Evolutionary conservation across 805 yeast genomes (phyloP).

Genomic region (Candida sanyiensis): DNA sequence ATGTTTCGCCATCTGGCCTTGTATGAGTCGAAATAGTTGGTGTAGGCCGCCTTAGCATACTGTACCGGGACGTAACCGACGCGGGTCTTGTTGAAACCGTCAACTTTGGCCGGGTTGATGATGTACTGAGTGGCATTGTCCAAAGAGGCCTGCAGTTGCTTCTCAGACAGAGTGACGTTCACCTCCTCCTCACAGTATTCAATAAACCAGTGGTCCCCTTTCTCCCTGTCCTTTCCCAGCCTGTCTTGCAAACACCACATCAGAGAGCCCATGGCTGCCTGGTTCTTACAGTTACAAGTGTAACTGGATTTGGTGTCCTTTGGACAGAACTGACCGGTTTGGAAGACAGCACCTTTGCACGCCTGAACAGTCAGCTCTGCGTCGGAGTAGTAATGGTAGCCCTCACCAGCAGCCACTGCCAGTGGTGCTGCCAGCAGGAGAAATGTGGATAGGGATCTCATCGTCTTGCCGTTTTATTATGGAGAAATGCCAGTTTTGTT

Average conservation of each 20-base stretch:
- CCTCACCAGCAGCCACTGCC: slow-evolving; percentile 3
- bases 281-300: slow-evolving; percentile 25
- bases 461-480: too few relatives aligned
- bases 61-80: slow-evolving; percentile 34
- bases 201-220: slow-evolving; percentile 22
- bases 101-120: slow-evolving; percentile 27
- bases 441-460: too few relatives aligned
- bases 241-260: slow-evolving; percentile 26
- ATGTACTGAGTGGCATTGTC: slow-evolving; percentile 41
- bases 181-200: slow-evolving; percentile 22
- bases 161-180: slow-evolving; percentile 28
- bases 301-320: slow-evolving; percentile 17
- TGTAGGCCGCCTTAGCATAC: slow-evolving; percentile 25
- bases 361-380: slow-evolving; percentile 19
- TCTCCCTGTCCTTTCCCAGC: slow-evolving; percentile 9
- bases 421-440: background rate
- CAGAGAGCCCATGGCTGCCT: slow-evolving; percentile 28
- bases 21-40: slow-evolving; percentile 23
- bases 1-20: slow-evolving; percentile 30
- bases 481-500: too few relatives aligned
- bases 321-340: slow-evolving; percentile 23
- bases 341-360: slow-evolving; percentile 24
- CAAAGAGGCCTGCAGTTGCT: slow-evolving; percentile 32
- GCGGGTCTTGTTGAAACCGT: slow-evolving; percentile 32
- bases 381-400: slow-evolving; percentile 18